Base-by-base conservation (phyloP, 352 stramenopile species). In the Pythium dissimile region DNA sequence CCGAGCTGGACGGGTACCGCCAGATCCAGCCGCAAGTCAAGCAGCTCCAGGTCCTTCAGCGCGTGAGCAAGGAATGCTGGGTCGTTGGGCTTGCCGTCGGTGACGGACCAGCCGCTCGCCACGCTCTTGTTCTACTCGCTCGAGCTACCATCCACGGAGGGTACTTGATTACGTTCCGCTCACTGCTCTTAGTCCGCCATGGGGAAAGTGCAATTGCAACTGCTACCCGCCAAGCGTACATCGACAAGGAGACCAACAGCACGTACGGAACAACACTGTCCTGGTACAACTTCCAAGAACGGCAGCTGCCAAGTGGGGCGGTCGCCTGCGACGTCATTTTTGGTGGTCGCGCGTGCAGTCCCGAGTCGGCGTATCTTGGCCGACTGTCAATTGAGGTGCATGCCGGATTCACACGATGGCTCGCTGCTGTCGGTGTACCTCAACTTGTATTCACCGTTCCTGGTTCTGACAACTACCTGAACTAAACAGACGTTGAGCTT, bases 271-370 rank as follows among this genome's bases (percentile, higher is more conserved):
- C 66, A 32, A 73, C 84, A 39, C 84, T 85, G 51, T 84, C 83
- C 49, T 87, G 77, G 77, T 87, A 84, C 60, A 82, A 80, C 66
- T 85, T 85, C 55, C 58, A 77, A 39, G 74, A 84, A 43, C 13
- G 15, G 1, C 12, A 2, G 9, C 32, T 18, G 31, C 65, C 43
- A 4, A 28, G 38, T 2, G 71, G 66, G 3, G 56, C 46, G 15
- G 48, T 53, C 1, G 69, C 48, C 24, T 87, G 74, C 45, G 74
- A 87, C 23, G 77, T 87, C 10, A 78, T 75, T 5, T 83, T 87
- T 23, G 77, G 77, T 18, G 77, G 77, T 48, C 64, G 58, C n/a
- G 74, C 80, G 23, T 59, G 66, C 45, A 85, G 85, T 56, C 61
- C 64, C 26, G 57, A 72, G 5, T 68, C 68, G 26, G 62, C 78